A percentile compares a stretch with the other conserved stretches of the same genome.
Conservation (phyloP, 768 basidiomycete genomes). For the Lactarius tabidus region DNA sequence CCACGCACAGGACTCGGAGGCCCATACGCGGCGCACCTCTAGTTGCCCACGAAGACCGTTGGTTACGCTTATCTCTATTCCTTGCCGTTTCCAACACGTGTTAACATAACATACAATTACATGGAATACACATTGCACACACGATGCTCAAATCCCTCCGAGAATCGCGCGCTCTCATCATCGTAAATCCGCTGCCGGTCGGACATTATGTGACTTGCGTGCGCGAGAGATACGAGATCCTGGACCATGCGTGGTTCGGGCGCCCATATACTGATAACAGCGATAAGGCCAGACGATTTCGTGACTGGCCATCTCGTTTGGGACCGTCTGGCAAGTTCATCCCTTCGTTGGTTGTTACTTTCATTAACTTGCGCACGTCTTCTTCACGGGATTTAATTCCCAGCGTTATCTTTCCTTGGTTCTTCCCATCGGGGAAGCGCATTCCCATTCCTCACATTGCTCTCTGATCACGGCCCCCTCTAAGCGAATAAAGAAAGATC, state of each 20-base stretch:
- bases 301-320: neutral
- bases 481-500: conserved; percentile 1
- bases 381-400: neutral
- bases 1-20: conserved; percentile 9
- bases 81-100: neutral
- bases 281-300: neutral
- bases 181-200: neutral
- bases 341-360: neutral
- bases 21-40: neutral
- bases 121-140: neutral
- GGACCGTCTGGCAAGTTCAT: neutral
- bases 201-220: conserved; percentile 9
- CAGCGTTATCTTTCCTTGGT: conserved; percentile 4
- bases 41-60: neutral
- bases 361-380: too few relatives aligned
- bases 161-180: neutral
- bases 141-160: neutral
- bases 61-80: neutral
- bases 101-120: neutral
- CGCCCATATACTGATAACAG: conserved; percentile 11
- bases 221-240: neutral
- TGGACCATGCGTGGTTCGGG: neutral
- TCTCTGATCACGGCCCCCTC: neutral
- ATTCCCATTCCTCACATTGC: neutral
- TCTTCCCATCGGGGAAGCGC: neutral